Evolutionary conservation across 2,329 filamentous ascomycete species (phyloP), one percentile per base, ranked within the genome.

Genomic region (Trichophyton equinum): DNA sequence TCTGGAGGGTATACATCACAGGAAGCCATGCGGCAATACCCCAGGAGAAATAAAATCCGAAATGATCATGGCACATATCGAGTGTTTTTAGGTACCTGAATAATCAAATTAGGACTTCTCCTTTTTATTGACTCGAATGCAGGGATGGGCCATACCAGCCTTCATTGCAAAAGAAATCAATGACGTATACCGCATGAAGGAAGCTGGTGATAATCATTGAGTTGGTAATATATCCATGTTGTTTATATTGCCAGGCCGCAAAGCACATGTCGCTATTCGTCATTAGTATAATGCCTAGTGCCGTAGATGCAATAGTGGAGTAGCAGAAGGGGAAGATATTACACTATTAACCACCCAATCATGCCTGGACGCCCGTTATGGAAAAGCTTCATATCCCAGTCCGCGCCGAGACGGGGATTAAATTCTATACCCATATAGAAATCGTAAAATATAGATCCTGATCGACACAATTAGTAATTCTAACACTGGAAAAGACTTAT

Each of bases 121-220:
- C 49, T 42, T 15, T 18, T 13, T 7, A 30, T n/a, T 44, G 15
- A 8, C n/a, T 13, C 22, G 6, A 2, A 20, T 18, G 38, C n/a
- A 15, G 38, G n/a, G 13, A 44, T 18, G 5, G 6, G 20, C 22
- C 57, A 53, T 61, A 68, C 77, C 78, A 80, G 11, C 74, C 72
- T 64, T 79, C 78, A 6, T 79, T 79, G 56, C 75, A 67, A 57
- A 80, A 80, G 61, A 80, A 79, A 55, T 80, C 77, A 0, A 79
- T 63, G 6, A 78, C 74, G 58, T 80, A 79, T 6, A 78, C 64
- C 0, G 68, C 66, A 61, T 80, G 78, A 1, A 80, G 69, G 63
- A 76, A 68, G 5, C 74, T 74, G 7, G 77, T 72, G 7, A 79
- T 69, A 1, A 80, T 65, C 13, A 80, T 70, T 1, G 74, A 74